Base-by-base conservation (phyloP, 2,329 filamentous ascomycete genomes). In the Diaporthe caulivora region DNA sequence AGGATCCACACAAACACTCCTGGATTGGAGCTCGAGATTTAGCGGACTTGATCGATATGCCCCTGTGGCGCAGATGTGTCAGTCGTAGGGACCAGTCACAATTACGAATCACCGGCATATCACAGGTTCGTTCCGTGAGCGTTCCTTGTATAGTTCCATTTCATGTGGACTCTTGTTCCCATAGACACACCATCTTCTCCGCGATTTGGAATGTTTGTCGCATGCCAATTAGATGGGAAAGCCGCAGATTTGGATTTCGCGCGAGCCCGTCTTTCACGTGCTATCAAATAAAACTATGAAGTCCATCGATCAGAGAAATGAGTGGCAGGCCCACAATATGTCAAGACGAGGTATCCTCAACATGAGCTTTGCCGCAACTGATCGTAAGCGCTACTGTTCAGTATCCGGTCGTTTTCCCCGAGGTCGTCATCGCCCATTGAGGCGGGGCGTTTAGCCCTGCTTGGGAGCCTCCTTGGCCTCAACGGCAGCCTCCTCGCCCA, bases 401-500 rank as follows among this genome's bases (percentile, higher is more conserved):
- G 65, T 69, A 53, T 69, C 69, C 62, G 67, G 74, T 71, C 67
- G 49, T 71, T 69, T 67, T 67, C 11, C 54, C 67, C 67, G 40
- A 42, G 37, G 34, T 44, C 69, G 44, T 60, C 65, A 34, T 55
- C 53, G 71, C 58, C 62, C 34, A 42, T 55, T 31, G 10, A 54
- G 26, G 62, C 31, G 7, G 13, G 47, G 53, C 55, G 29, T 78
- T 80, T 81, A 82, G 70, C 58, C 70, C 78, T 83, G 81, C 76
- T 81, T 80, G 85, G 94, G 92, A 85, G 94, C 94, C 88, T 98
- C 95, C 92, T 98, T 98, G 87, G 92, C 93, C 84, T 98, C 95
- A 84, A 98, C 93, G 82, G 92, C 93, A 80, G 90, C 87, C 90
- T 98, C 94, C 88, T 99, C 96, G 83, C 94, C 94, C 97, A 99